Conservation (phyloP, 2,329 filamentous ascomycete genomes). For the Sclerotiophoma versabilis region DNA sequence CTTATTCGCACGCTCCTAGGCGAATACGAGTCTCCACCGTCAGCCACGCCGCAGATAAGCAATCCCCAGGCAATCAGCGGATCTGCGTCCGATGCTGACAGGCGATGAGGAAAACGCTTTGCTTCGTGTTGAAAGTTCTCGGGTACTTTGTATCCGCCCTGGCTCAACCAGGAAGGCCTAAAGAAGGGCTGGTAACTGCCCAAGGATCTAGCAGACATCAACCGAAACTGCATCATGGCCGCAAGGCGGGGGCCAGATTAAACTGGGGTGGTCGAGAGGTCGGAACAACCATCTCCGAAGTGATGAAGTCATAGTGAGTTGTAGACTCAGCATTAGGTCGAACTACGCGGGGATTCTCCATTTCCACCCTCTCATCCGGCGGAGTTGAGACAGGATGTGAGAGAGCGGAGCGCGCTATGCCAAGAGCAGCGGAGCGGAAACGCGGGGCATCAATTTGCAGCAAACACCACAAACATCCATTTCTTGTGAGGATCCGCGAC, state of each 20-base stretch:
- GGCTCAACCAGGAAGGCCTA: not conserved
- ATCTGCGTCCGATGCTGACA: not conserved
- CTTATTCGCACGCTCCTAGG: conserved; percentile 1
- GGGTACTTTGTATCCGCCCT: not conserved
- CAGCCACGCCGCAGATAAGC: conserved; percentile 4
- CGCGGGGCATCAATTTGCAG: conserved; percentile 17
- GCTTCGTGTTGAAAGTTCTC: not conserved
- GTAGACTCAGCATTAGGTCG: not conserved
- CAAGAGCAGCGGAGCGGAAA: conserved; percentile 5
- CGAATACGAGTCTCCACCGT: not conserved
- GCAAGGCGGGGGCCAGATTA: not conserved
- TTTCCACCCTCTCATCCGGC: not conserved
- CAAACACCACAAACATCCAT: conserved; percentile 16
- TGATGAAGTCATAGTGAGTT: conserved; percentile 6
- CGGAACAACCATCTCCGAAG: not conserved
- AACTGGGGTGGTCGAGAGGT: not conserved
- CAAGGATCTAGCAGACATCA: not conserved
- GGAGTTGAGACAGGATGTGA: not conserved
- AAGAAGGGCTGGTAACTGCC: not conserved
- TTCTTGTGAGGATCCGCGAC: not conserved
- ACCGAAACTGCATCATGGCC: not conserved
- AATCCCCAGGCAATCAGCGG: not conserved
- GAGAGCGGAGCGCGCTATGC: not conserved
- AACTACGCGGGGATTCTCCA: not conserved
- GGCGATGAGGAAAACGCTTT: not conserved